Evolutionary conservation across 441 rosid genomes (phyloP).

Genomic region (Erodium moschatum): DNA sequence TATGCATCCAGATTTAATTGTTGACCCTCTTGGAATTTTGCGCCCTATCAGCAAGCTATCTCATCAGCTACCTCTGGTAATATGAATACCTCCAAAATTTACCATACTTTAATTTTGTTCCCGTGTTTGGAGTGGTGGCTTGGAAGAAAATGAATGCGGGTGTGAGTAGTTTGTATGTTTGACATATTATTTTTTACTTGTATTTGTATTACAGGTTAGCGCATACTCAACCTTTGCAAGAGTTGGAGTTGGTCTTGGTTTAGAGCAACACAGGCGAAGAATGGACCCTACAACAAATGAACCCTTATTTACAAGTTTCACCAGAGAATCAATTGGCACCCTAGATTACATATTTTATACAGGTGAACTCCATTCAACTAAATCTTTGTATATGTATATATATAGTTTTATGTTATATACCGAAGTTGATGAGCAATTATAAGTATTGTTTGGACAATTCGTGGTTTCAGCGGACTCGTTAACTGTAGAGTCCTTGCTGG

Average conservation of each 20-base stretch:
- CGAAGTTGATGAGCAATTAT: too few relatives aligned
- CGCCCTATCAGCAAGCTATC: conserved; percentile 77
- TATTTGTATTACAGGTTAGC: conserved; percentile 62
- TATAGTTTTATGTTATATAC: neutral
- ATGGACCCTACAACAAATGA: conserved; percentile 72
- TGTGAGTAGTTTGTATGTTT: neutral
- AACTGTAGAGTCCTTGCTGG: too few relatives aligned
- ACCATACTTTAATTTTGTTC: neutral
- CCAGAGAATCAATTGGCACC: conserved; percentile 92
- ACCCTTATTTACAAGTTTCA: too few relatives aligned
- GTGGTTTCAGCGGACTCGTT: conserved; percentile 73
- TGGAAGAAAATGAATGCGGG: neutral
- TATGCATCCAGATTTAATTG: conserved; percentile 59
- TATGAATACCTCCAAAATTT: neutral
- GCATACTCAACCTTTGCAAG: conserved; percentile 90
- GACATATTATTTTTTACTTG: neutral
- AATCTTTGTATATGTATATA: conserved; percentile 23
- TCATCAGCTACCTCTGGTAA: conserved; percentile 93
- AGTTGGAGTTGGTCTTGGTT: conserved; percentile 44
- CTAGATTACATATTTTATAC: conserved; percentile 95
- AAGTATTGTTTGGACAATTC: too few relatives aligned
- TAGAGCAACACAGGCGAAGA: conserved; percentile 74
- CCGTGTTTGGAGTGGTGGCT: neutral
- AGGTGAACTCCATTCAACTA: conserved; percentile 76
- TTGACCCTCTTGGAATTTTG: conserved; percentile 81